Evolutionary conservation across 164 flowering plant species (phyloP), one percentile per base, ranked within the genome.

Genomic region (Umbellularia californica): DNA sequence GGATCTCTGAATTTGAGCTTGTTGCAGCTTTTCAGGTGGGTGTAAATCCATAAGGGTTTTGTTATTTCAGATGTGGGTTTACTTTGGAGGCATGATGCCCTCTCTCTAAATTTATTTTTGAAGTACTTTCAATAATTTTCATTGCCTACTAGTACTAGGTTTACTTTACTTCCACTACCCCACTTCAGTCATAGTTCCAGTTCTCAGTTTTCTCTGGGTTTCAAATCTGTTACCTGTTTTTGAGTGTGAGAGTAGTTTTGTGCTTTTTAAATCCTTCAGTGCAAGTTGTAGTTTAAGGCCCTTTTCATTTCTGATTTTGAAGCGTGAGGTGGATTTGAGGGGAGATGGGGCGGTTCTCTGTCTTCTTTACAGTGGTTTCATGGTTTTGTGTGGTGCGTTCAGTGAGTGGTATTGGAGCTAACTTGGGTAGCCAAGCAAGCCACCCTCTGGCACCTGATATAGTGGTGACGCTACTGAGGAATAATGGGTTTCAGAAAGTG

Each of bases 391-490:
- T 78, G 63, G 77, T 69, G 75, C 67, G 58, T 33, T 72, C 78
- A 58, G 90, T 78, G 76, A 72, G 79, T 75, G 89, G 90, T 0
- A 88, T 95, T 60, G 98, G 99, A 25, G 96, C 87, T 15, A 95
- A 95, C 82, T 95, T 97, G 98, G 99, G 99, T 11, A 87, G 92
- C 5, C 98, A 93, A 77, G 69, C 87, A 30, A 82, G 87, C 28
- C 99, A 95, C 79, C 92, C 85, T 33, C 77, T 95, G 72, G 75
- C 86, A 0, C 92, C 97, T 2, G 80, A 69, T 0, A 85, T 78
- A 20, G 89, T 95, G 12, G 98, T 93, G 65, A 81, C 77, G 77
- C 28, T 95, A 83, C 82, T 95, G 41, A 87, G 72, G 65, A 92
- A 89, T 0, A 95, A 95, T 79, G 93, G 95, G 72, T 64, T 95